Evolutionary conservation across 2,329 filamentous ascomycete genomes (phyloP).

Genomic region (Alternaria sp.): DNA sequence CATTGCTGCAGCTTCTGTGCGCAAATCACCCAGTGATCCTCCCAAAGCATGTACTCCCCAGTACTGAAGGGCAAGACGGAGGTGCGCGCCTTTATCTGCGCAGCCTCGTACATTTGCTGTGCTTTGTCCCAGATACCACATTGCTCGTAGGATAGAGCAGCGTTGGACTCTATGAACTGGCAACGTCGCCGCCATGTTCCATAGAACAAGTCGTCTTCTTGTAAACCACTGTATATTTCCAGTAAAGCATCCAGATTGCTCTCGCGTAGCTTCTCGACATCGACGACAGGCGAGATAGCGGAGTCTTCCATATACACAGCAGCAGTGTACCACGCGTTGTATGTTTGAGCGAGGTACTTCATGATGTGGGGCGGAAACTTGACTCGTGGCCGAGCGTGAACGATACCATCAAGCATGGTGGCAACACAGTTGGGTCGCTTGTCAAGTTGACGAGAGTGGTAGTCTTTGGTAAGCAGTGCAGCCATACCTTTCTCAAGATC

Average conservation of each 20-base stretch:
- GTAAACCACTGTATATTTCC: slow-evolving; percentile 86
- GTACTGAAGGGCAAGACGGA: slow-evolving; percentile 96
- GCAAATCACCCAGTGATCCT: slow-evolving; percentile 98
- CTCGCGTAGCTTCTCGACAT: slow-evolving; percentile 85
- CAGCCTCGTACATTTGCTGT: slow-evolving; percentile 94
- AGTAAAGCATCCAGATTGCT: slow-evolving; percentile 97
- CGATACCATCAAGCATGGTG: slow-evolving; percentile 86
- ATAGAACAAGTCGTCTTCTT: slow-evolving; percentile 97
- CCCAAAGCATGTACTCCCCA: slow-evolving; percentile 98
- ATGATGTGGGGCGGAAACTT: slow-evolving; percentile 95
- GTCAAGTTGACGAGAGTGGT: slow-evolving; percentile 92
- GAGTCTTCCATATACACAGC: slow-evolving; percentile 89
- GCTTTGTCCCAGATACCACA: slow-evolving; percentile 99
- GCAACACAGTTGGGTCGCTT: slow-evolving; percentile 95
- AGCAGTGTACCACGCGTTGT: slow-evolving; percentile 97
- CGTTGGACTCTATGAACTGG: slow-evolving; percentile 97
- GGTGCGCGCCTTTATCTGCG: slow-evolving; percentile 95
- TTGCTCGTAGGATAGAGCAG: slow-evolving; percentile 96
- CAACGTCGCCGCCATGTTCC: slow-evolving; percentile 95
- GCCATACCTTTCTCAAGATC: slow-evolving; percentile 93
- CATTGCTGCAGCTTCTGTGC: slow-evolving; percentile 98
- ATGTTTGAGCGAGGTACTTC: slow-evolving; percentile 93
- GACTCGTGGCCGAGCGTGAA: slow-evolving; percentile 84
- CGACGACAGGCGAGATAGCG: slow-evolving; percentile 82
- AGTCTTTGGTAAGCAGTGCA: slow-evolving; percentile 91